Evolutionary conservation across 2,329 filamentous ascomycete genomes (phyloP).

Genomic region (Calonectria naviculata): DNA sequence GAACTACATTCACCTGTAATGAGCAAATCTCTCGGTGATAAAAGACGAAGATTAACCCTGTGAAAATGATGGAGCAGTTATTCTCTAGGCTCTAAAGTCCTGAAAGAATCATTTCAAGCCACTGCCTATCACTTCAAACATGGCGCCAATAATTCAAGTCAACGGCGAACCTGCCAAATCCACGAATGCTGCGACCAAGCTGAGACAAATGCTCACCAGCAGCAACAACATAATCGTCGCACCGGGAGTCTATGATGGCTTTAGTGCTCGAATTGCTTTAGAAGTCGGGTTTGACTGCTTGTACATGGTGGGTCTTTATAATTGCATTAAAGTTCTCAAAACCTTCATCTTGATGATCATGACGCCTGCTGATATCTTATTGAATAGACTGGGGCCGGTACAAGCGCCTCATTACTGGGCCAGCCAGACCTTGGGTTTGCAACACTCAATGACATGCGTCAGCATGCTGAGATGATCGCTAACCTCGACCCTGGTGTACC

Average conservation of each 20-base stretch:
- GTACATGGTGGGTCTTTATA: not conserved
- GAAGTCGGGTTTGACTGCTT: not conserved
- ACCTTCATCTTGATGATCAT: not conserved
- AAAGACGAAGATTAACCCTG: not conserved
- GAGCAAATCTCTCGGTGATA: not conserved
- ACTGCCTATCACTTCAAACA: not conserved
- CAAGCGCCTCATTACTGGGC: conserved; percentile 69
- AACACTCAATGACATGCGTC: conserved; percentile 71
- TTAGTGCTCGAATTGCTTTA: not conserved
- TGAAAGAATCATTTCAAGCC: not conserved
- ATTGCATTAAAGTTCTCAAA: not conserved
- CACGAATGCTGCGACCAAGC: not conserved
- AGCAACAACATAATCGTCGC: not conserved
- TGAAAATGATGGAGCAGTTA: not conserved
- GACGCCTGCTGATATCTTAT: not conserved
- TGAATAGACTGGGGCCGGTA: conserved; percentile 71
- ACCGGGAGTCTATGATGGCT: not conserved
- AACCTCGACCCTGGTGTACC: conserved; percentile 65
- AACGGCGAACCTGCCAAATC: not conserved
- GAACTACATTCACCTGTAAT: no score
- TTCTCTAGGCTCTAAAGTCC: not conserved
- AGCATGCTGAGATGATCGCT: conserved; percentile 73
- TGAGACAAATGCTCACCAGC: not conserved
- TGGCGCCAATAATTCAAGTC: not conserved
- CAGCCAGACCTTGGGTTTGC: conserved; percentile 72